Evolutionary conservation across 176 grass and related monocot species (phyloP).

Genomic region (Chloris gayana): DNA sequence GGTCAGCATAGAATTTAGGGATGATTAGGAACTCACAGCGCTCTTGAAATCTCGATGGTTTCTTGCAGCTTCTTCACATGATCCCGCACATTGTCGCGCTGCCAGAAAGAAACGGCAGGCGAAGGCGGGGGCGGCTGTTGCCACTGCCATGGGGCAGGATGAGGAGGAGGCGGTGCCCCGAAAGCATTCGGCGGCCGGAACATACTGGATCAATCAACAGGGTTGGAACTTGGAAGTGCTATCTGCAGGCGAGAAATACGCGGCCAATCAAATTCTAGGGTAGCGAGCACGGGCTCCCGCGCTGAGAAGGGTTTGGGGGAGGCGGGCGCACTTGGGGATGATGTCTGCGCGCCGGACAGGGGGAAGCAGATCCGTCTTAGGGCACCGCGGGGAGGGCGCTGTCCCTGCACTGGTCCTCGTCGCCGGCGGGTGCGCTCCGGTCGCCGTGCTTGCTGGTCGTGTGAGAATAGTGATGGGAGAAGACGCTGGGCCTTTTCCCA

Average conservation of each 20-base stretch:
- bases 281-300: neutral
- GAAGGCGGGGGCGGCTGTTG: conserved; percentile 30
- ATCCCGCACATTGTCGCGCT: conserved; percentile 57
- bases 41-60: conserved; percentile 51
- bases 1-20: neutral
- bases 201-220: conserved; percentile 12
- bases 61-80: conserved; percentile 71
- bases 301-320: neutral
- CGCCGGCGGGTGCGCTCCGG: neutral
- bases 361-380: too few species aligned
- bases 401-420: too few species aligned
- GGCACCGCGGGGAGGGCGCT: too few species aligned
- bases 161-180: neutral
- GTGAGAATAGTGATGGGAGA: too few species aligned
- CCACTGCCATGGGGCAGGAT: conserved; percentile 30
- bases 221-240: neutral
- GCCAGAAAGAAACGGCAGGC: conserved; percentile 51
- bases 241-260: neutral
- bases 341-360: neutral
- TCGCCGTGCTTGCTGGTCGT: too few species aligned
- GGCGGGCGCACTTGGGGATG: neutral
- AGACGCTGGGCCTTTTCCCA: neutral
- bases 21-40: conserved; percentile 51
- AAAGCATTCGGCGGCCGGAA: conserved; percentile 36
- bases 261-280: neutral